Base-by-base conservation (phyloP, 352 stramenopile species). In the Pythium phragmiticola region DNA sequence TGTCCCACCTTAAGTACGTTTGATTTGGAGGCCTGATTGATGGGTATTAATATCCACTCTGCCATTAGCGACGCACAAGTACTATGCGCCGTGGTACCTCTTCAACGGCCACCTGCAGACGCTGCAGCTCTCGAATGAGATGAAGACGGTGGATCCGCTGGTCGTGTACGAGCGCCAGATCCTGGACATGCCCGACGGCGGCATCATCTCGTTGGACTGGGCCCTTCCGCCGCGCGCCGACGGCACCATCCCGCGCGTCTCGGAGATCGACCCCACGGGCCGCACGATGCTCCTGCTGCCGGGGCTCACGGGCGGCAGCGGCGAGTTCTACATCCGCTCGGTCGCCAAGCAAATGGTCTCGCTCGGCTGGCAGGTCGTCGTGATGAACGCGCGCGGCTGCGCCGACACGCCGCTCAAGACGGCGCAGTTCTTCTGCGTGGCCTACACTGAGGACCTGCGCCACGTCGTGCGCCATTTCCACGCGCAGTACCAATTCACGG, bases 131-230 rank as follows among this genome's bases (percentile, higher is more conserved):
- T 70, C 77, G 21, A 55, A 67, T 45, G 71, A 76, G 41, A 83
- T 83, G 41, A 75, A 83, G 21, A 70, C 79, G 34, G 37, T 54
- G 7, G 57, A 70, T 1, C 79, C 81, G 2, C 17, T 51, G 7
- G 73, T 88, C 37, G n/a, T 60, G 5, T 92, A 92, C 65, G 64
- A 80, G 46, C 77, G 83, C 12, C 73, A 90, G 59, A 58, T 86
- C 14, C 60, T 92, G 4, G 68, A 85, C 30, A 76, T 90, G 67
- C 75, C 76, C 9, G 80, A 91, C 58, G 80, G 82, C 16, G 84
- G 84, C 14, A 68, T 90, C 16, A 77, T 89, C 30, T 89, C 84
- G 1, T 62, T 93, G 21, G 84, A 93, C 69, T 93, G 84, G 84
- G 84, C 82, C 13, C 68, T 87, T 3, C 66, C 78, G 34, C 26